phyloP scores from a whole-genome alignment of 768 basidiomycete genomes.

The Phlebiopsis flavidoalba region DNA sequence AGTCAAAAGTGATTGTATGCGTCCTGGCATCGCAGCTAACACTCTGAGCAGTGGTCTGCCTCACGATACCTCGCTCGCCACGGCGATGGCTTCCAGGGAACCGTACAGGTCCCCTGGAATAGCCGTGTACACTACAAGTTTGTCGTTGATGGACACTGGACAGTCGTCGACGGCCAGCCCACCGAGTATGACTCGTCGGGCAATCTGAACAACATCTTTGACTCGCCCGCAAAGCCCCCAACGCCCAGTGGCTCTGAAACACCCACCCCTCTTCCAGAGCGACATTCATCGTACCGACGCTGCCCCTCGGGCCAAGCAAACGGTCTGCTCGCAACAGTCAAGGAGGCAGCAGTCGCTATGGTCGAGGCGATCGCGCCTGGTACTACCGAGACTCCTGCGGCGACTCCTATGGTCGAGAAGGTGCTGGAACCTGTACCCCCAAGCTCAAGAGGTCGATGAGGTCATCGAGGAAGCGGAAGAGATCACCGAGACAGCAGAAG shows the following conservation, averaged over 20 bases:
- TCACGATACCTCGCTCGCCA: constrained; percentile 51
- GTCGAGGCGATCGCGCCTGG: constrained; percentile 21
- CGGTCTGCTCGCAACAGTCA: constrained; percentile 15
- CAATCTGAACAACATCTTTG: constrained; percentile 67
- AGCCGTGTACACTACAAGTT: constrained; percentile 71
- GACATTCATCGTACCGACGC: neutral
- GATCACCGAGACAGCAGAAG: neutral
- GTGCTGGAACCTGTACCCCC: neutral
- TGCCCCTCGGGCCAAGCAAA: constrained; percentile 5
- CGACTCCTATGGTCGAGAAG: constrained; percentile 11
- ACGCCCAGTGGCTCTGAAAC: constrained; percentile 3
- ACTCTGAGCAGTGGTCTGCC: constrained; percentile 48
- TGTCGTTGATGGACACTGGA: constrained; percentile 72
- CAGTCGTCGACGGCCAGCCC: constrained; percentile 45
- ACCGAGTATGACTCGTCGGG: constrained; percentile 59
- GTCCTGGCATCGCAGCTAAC: neutral
- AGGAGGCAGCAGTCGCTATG: constrained; percentile 19
- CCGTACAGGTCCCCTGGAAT: constrained; percentile 53
- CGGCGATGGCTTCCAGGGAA: constrained; percentile 50
- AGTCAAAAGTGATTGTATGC: constrained; percentile 9
- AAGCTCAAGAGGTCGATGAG: neutral
- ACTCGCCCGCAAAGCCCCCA: constrained; percentile 43
- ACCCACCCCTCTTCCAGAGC: constrained; percentile 10
- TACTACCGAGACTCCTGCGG: constrained; percentile 8
- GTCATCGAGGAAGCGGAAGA: neutral